Conservation (phyloP, 192 early-diverging fungal species). For the Lobosporangium transversale region DNA sequence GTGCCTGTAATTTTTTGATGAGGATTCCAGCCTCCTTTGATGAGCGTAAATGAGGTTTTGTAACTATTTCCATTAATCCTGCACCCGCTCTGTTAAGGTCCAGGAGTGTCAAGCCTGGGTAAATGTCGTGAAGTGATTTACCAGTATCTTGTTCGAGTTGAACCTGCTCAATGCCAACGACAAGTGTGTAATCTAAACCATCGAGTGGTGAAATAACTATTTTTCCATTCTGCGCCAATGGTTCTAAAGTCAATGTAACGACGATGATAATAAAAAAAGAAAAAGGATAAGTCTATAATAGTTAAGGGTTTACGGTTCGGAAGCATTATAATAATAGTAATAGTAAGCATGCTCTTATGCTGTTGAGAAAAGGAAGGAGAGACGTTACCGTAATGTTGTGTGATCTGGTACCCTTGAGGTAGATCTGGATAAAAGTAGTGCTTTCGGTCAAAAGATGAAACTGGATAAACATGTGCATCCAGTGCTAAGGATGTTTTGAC, state of each 20-base stretch:
- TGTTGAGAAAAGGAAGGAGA: too few species aligned
- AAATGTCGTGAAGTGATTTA: constrained; percentile 76
- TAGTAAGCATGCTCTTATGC: too few species aligned
- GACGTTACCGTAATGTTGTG: constrained; percentile 82
- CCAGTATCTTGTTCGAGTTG: constrained; percentile 96
- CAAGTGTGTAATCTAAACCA: constrained; percentile 60
- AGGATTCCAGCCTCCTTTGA: constrained; percentile 77
- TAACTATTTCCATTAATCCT: constrained; percentile 92
- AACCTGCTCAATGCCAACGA: constrained; percentile 81
- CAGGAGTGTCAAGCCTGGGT: constrained; percentile 69
- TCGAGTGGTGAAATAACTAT: constrained; percentile 67
- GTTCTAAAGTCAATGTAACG: too few species aligned
- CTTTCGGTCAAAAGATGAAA: constrained; percentile 89
- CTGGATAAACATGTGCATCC: constrained; percentile 66
- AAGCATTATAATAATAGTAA: background rate
- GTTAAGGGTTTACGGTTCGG: background rate
- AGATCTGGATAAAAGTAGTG: constrained; percentile 97
- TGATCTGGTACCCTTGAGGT: constrained; percentile 95
- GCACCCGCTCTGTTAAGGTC: constrained; percentile 92
- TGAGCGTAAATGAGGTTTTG: constrained; percentile 82
- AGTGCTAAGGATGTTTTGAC: constrained; percentile 79
- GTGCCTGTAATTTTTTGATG: constrained; percentile 80
- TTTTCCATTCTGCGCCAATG: constrained; percentile 79
- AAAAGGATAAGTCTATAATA: too few species aligned
- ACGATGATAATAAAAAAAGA: background rate